Percentiles rank a stretch among this genome's conserved stretches.
phyloP scores from a whole-genome alignment of 148 eudicot species.

The Vaccinium darrowii region DNA sequence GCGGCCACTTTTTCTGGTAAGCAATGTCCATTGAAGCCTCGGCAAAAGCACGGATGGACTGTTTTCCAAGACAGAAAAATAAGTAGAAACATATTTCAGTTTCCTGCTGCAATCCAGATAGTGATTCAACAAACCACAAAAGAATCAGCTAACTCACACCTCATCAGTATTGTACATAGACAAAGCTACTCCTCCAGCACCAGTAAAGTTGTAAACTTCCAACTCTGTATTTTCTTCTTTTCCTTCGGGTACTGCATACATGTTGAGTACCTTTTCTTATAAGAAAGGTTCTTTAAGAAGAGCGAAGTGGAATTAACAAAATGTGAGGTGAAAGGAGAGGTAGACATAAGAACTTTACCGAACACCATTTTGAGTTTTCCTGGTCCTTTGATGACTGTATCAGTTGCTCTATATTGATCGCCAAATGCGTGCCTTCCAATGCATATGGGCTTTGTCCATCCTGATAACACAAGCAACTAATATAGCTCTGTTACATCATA shows the following conservation, averaged over 20 bases:
- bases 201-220: slow-evolving; percentile 68
- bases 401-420: slow-evolving; percentile 76
- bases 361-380: slow-evolving; percentile 74
- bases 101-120: background rate
- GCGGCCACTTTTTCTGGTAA: slow-evolving; percentile 73
- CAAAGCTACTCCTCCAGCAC: slow-evolving; percentile 69
- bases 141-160: slow-evolving; percentile 31
- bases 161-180: slow-evolving; percentile 82
- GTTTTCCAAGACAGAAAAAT: slow-evolving; percentile 15
- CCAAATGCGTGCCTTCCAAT: slow-evolving; percentile 87
- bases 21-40: slow-evolving; percentile 81
- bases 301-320: background rate
- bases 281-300: background rate
- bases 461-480: slow-evolving; percentile 17
- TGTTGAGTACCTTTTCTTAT: slow-evolving; percentile 6
- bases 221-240: slow-evolving; percentile 50
- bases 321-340: background rate
- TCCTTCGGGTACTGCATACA: slow-evolving; percentile 60
- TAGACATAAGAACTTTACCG: slow-evolving; percentile 33
- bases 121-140: background rate
- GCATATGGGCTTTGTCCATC: slow-evolving; percentile 77
- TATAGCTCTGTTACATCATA: background rate
- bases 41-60: slow-evolving; percentile 73
- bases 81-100: background rate
- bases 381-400: slow-evolving; percentile 64